Evolutionary conservation across 192 early-diverging fungal genomes (phyloP), one percentile per base, ranked within the genome.

Genomic region (Powellomyces hirtus): DNA sequence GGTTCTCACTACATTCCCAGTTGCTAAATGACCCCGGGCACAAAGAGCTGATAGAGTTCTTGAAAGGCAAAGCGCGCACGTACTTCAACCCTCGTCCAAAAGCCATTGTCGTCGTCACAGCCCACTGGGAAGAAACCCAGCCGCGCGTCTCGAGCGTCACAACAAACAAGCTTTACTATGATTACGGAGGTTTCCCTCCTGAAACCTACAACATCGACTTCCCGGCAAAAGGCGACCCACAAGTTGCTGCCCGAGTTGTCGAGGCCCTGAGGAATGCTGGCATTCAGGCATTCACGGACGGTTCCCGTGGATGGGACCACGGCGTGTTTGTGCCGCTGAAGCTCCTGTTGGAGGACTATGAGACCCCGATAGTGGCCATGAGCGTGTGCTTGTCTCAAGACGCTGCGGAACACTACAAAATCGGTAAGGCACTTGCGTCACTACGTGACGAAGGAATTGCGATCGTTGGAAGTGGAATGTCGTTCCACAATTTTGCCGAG

Each of bases 261-360:
- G 0, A 42, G 20, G 35, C 77, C 18, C 53, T 84, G 13, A 57
- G 51, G 31, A 40, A 14, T 4, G 73, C 63, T 4, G 79, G 81
- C 5, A 67, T 84, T 66, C 27, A 66, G 26, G 16, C 68, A 13
- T 13, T 22, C 38, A 35, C 59, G 4, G 69, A 78, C 59, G 34
- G 29, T 29, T 61, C 65, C 35, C 63, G 82, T 33, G 82, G 81
- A 22, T 70, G 76, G 67, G 84, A 86, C 72, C 84, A 86, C 71
- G 84, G 84, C 35, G 78, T 82, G 1, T 86, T 86, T 55, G 75
- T 84, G 11, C 84, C 80, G 33, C 34, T 84, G 1, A 77, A 74
- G 26, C 62, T 80, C 20, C 31, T 77, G 59, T 49, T 77, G 35
- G 18, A 20, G 14, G 34, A 56, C 37, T 53, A 38, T 44, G 44